Base-by-base conservation (phyloP, 163 green algal species). In the Coccomyxa subellipsoidea region DNA sequence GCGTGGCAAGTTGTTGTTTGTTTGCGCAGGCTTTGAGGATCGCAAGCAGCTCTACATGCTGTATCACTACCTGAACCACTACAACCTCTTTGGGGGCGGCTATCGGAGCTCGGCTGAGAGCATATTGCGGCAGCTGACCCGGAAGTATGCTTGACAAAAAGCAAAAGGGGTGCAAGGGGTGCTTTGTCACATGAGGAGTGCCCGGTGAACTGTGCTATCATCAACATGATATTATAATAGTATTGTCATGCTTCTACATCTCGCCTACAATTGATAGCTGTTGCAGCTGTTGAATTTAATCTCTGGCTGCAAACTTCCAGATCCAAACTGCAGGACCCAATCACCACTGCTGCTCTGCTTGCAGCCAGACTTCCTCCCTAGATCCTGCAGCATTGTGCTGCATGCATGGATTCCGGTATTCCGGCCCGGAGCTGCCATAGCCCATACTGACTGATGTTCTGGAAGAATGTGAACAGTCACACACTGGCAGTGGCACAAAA, bases 31-130 rank as follows among this genome's bases (percentile, higher is more conserved):
- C 7, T 98, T 93, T 84, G 94, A 98, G 53, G 87, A 93, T 32
- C 87, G 96, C 0, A 85, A 90, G 12, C 81, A 97, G 59, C 84
- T 99, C 31, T 99, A 99, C 86, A 79, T 86, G 54, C 84, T 95
- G 31, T 97, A 97, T 82, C 94, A 97, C 81, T 95, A 94, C 84
- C 89, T 98, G 31, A 98, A 98, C 82, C 96, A 99, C 86, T 95
- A 94, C 82, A 97, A 97, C 84, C 88, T 99, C 1, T 99, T 97
- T 81, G 95, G 94, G 18, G 86, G 85, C 32, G 70, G 88, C 31
- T 95, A 96, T 85, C 88, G 91, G 79, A 35, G 73, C 38, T 78
- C 47, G 35, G 47, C 53, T 75, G 82, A 81, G 59, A 31, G 31
- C 53, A 83, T 83, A 36, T 47, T 86, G 71, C 36, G 27, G n/a